phyloP scores from a whole-genome alignment of 257 asterid species.

The Salvia splendens region DNA sequence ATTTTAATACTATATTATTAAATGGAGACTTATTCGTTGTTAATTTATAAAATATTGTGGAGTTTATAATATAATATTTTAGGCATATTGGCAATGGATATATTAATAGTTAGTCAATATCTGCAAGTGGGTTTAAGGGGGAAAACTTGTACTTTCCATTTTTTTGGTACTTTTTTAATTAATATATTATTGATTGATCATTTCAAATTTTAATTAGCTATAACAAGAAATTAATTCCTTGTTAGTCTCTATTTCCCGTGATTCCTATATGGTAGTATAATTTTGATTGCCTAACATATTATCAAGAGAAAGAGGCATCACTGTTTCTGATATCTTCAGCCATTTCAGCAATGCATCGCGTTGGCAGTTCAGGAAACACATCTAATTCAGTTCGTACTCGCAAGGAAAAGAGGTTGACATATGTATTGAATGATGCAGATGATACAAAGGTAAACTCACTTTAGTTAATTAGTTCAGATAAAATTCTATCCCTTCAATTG shows the following conservation, averaged over 20 bases:
- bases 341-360: slow-evolving; percentile 87
- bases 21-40: too few species aligned
- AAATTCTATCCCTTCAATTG: slow-evolving; percentile 13
- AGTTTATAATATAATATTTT: too few species aligned
- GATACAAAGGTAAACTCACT: slow-evolving; percentile 68
- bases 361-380: slow-evolving; percentile 85
- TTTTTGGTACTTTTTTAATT: not conserved
- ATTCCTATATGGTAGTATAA: not conserved
- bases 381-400: slow-evolving; percentile 74
- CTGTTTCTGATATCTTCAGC: slow-evolving; percentile 40
- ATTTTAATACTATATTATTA: too few species aligned
- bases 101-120: not conserved
- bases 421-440: slow-evolving; percentile 82
- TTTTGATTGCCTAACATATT: slow-evolving; percentile 1
- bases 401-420: slow-evolving; percentile 91
- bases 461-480: slow-evolving; percentile 9
- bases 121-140: not conserved
- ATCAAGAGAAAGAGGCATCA: slow-evolving; percentile 17
- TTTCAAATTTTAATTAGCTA: not conserved
- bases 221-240: slow-evolving; percentile 3
- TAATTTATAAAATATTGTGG: too few species aligned
- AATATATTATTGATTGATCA: not conserved
- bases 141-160: not conserved
- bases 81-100: not conserved
- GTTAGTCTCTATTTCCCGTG: not conserved